Base-by-base conservation (phyloP, 2,329 filamentous ascomycete genomes). In the Fusarium continuum region DNA sequence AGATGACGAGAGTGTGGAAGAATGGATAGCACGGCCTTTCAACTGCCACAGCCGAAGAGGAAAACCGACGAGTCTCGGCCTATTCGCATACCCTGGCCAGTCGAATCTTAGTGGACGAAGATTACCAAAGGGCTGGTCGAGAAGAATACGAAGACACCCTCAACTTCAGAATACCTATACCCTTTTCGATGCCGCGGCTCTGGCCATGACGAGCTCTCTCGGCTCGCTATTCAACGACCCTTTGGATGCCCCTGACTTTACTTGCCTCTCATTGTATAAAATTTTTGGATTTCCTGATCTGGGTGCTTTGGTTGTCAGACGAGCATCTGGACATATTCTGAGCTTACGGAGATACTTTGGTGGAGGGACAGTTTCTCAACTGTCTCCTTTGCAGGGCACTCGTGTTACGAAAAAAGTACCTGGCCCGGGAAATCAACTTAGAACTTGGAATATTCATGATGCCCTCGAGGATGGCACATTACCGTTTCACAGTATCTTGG, bases 71-170 rank as follows among this genome's bases (percentile, higher is more conserved):
- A 68, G 48, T 39, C 58, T 66, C 9, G 78, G 79, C 2, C 70
- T 85, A 4, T 87, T 91, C 63, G 86, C 86, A 17, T 91, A 87
- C 70, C 87, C 88, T 4, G 88, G 85, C 1, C 88, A 91, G 71
- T 90, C 87, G 23, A 91, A 91, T 70, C 87, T 91, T 80, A 88
- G 85, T 36, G 88, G 88, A 8, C 80, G 85, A 17, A 80, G 88
- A 55, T 75, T 90, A 35, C 87, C 88, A 5, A 74, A 86, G 23
- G 72, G 76, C 1, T 91, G 88, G 88, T 74, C 78, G 10, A 74
- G 76, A 14, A 70, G 69, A 49, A 67, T 77, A 23, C 73, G 80
- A 22, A 51, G 67, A 44, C 41, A 68, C 34, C 36, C 58, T 14
- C 63, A 66, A 16, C 51, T 64, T 34, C 52, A 61, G 53, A 69